phyloP scores from a whole-genome alignment of 495 filamentous ascomycete genomes.

The Parathielavia hyrcaniae region DNA sequence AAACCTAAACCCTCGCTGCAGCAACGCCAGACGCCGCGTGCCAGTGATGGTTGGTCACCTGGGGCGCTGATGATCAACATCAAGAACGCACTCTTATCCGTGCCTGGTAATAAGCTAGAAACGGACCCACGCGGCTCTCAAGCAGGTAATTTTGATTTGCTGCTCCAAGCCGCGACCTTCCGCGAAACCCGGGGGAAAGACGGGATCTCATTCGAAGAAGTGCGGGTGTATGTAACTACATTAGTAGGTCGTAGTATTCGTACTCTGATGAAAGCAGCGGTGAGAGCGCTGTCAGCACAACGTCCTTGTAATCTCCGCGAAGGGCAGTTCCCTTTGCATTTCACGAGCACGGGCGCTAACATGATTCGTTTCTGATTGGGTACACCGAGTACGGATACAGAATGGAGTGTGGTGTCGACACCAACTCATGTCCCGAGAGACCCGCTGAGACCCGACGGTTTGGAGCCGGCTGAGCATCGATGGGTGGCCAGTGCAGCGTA shows the following conservation, averaged over 20 bases:
- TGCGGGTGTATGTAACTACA: too few species aligned
- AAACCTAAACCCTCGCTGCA: too few species aligned
- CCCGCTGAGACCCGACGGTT: constrained; percentile 14
- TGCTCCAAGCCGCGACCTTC: background rate
- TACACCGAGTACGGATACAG: too few species aligned
- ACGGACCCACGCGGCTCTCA: background rate
- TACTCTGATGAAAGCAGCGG: background rate
- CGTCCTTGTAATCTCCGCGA: background rate
- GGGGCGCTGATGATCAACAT: background rate
- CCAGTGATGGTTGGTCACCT: background rate
- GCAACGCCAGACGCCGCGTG: background rate
- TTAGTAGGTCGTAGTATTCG: too few species aligned
- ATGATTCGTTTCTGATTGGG: background rate
- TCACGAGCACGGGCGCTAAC: too few species aligned
- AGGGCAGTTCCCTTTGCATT: background rate
- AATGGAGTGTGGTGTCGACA: background rate
- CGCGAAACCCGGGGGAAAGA: background rate
- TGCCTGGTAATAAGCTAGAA: background rate
- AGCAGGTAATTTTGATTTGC: background rate
- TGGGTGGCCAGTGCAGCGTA: background rate
- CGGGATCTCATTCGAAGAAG: too few species aligned
- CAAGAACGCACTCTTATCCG: background rate
- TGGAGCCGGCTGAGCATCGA: constrained; percentile 11
- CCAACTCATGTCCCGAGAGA: background rate
- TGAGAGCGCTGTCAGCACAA: constrained; percentile 3